Percentiles rank a stretch among this genome's conserved stretches.
phyloP scores from a whole-genome alignment of 1,284 basidiomycete species.

The Cryptococcus depauperatus region DNA sequence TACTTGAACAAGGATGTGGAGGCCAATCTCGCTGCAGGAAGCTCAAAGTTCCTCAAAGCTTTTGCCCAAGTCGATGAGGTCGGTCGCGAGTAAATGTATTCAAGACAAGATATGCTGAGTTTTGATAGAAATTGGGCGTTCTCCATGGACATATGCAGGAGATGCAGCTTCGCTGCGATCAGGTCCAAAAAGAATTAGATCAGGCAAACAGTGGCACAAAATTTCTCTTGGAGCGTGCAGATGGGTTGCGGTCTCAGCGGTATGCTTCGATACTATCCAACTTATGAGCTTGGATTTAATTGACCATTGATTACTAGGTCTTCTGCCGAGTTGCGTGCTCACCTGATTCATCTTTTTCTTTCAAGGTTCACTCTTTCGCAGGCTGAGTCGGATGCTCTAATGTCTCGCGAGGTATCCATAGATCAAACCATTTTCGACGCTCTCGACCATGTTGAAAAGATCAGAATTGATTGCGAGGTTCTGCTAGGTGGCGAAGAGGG shows the following conservation, averaged over 20 bases:
- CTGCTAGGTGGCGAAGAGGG: constrained; percentile 77
- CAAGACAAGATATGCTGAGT: neutral
- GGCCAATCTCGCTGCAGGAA: constrained; percentile 65
- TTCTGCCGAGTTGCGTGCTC: constrained; percentile 51
- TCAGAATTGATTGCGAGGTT: constrained; percentile 74
- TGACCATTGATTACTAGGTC: constrained; percentile 45
- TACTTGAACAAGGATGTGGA: constrained; percentile 78
- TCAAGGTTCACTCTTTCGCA: constrained; percentile 72
- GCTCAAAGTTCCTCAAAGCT: constrained; percentile 68
- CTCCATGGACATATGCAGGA: constrained; percentile 64
- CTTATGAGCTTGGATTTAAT: neutral
- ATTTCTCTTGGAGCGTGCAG: constrained; percentile 76
- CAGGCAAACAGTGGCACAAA: constrained; percentile 71
- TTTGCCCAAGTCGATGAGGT: constrained; percentile 83
- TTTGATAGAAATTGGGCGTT: constrained; percentile 62
- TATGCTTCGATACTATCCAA: constrained; percentile 42
- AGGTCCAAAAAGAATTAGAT: constrained; percentile 68
- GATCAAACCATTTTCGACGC: constrained; percentile 67
- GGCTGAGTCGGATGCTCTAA: constrained; percentile 63
- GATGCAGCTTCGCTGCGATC: constrained; percentile 73
- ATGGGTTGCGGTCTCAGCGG: constrained; percentile 72
- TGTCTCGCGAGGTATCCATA: constrained; percentile 68
- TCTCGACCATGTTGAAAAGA: constrained; percentile 76
- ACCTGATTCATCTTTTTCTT: constrained; percentile 72
- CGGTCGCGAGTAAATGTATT: constrained; percentile 25